Evolutionary conservation across 179 eudicot genomes (phyloP), one percentile per base, ranked within the genome.

Genomic region (Patellifolia procumbens): DNA sequence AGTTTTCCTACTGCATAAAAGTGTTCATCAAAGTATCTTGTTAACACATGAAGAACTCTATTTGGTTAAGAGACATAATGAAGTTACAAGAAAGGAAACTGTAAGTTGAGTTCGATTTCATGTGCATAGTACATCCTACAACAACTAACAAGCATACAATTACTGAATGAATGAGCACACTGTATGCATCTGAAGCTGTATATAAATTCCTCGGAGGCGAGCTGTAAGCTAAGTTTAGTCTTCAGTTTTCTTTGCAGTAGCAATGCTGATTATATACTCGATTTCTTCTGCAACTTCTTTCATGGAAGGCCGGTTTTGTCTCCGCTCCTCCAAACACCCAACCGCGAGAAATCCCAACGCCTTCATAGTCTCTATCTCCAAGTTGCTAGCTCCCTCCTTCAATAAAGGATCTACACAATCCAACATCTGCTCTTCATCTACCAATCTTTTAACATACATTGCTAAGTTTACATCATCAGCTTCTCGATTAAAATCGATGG

Each of bases 251-350:
- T 80, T 80, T 1, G 91, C 74, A 13, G 82, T 71, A 1, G 89
- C 86, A 37, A 92, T 84, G 42, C 88, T 89, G 64, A 89, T 91
- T 15, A 92, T 91, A 68, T 91, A 92, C 85, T 87, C 96, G 20
- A 91, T 89, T 81, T 92, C 97, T 81, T 89, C 92, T 10, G 87
- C 70, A 28, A 92, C 88, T 82, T 92, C 96, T 79, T 88, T 92
- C 94, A 92, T 92, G 1, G 92, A 89, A 32, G 97, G 97, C 63
- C 96, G 79, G 63, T 90, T 91, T 74, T 93, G 94, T 51, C 94
- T 81, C 20, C 87, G 80, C 72, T 91, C 92, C 82, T 92, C 96
- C 86, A 92, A 85, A 79, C 97, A 92, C 35, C 90, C 89, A 26
- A 89, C 69, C 0, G 97, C 96, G 58, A 92, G 76, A 75, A 91